These are phyloP conservation scores for Cryptococcus sp. DNA, from an alignment of 1,284 basidiomycete genomes.

Conservation along the genomic window DNA sequence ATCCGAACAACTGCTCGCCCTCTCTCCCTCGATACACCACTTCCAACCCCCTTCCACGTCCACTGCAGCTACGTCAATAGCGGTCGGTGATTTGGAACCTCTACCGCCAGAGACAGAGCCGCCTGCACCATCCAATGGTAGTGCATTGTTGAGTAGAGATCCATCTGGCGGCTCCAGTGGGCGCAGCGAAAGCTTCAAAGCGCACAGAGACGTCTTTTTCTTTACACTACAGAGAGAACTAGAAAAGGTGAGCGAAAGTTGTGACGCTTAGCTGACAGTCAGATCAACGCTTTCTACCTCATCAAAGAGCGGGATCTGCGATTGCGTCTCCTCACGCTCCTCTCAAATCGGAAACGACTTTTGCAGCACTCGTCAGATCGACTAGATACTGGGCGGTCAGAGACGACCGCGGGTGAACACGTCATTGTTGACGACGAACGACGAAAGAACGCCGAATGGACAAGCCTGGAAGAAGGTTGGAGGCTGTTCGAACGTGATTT, in stretches of 20 bases:
- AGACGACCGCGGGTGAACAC: slow-evolving; percentile 27
- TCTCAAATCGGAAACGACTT: slow-evolving; percentile 81
- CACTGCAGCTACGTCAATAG: slow-evolving; percentile 1
- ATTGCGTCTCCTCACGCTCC: slow-evolving; percentile 83
- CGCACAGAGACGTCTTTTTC: slow-evolving; percentile 97
- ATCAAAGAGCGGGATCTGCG: slow-evolving; percentile 97
- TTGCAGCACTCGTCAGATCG: slow-evolving; percentile 34
- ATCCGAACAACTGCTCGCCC: slow-evolving; percentile 7
- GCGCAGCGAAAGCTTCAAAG: slow-evolving; percentile 66
- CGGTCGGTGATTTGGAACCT: slow-evolving; percentile 41
- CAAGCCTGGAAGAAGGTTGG: slow-evolving; percentile 93
- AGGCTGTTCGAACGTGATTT: slow-evolving; percentile 91
- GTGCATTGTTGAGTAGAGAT: slow-evolving; percentile 23
- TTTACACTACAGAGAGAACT: slow-evolving; percentile 97
- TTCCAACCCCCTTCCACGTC: slow-evolving; percentile 3
- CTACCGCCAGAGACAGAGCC: slow-evolving; percentile 50
- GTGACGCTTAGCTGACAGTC: neutral
- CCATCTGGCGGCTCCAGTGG: slow-evolving; percentile 28
- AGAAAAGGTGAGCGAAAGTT: slow-evolving; percentile 73
- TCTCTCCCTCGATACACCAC: slow-evolving; percentile 3
- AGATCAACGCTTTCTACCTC: slow-evolving; percentile 99
- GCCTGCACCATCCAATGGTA: slow-evolving; percentile 36
- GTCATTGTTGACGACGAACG: slow-evolving; percentile 59
- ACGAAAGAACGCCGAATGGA: slow-evolving; percentile 74
- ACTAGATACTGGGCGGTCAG: neutral